Evolutionary conservation across 2,329 filamentous ascomycete species (phyloP), one percentile per base, ranked within the genome.

Genomic region (Metarhizium guizhouense): DNA sequence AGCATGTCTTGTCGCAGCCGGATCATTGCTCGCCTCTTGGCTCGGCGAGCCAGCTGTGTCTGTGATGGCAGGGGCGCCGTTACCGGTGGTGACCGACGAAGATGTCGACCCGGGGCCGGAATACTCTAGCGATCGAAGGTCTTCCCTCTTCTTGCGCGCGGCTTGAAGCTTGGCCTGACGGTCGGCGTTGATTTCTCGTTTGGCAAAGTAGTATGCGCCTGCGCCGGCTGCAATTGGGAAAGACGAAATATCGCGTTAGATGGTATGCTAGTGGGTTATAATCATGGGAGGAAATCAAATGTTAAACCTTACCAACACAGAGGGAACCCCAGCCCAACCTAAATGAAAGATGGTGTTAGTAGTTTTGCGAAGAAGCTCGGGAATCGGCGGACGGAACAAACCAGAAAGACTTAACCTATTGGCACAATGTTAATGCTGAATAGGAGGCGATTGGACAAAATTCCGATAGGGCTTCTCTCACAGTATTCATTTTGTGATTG

Each of bases 161-260:
- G 87, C 84, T 64, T 87, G 81, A 61, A 87, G 82, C 65, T 89
- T 84, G 58, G 83, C 76, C 58, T 82, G 79, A 61, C 93, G 88
- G 72, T 96, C 91, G 63, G 88, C 88, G 69, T 96, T 96, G 80
- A 99, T 95, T 71, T 86, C 86, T 68, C 84, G 82, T 80, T 99
- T 99, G 61, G 94, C 94, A 70, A 96, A 96, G 77, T 89, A 91
- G 79, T 97, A 99, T 66, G 93, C 91, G 60, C 87, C 89, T 61
- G 84, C 94, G 67, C 93, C 94, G 62, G 92, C 90, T 91, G 67
- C 54, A 34, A 54, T 25, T 25, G 55, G 49, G 34, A 51, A 49
- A 29, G 13, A 38, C 36, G 45, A 38, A n/a, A 32, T 1, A 6
- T 8, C 32, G 3, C 14, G 20, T 30, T 34, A 36, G 30, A 3